Evolutionary conservation across 2,329 filamentous ascomycete species (phyloP), one percentile per base, ranked within the genome.

Genomic region (Neoarthrinium moseri): DNA sequence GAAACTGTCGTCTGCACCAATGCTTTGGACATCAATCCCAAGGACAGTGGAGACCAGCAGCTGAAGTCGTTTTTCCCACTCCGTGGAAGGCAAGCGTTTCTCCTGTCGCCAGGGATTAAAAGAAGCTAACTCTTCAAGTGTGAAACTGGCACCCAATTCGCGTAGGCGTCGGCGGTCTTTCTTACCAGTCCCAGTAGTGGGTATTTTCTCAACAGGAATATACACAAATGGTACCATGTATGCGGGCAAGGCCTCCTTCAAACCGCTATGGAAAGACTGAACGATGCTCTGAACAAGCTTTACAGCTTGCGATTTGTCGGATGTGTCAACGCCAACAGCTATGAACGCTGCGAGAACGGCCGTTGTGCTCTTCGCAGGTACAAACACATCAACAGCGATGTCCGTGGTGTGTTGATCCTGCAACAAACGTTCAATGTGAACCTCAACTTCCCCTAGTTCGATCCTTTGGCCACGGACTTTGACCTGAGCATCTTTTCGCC

Each of bases 1-100:
- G 46, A 66, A 64, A 41, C 59, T 56, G 38, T 61, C 51, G 10
- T 47, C 45, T 5, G 32, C 21, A 18, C 38, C 24, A 18, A 47
- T 43, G 17, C 12, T 27, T 11, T 21, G 26, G 5, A 22, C 29
- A n/a, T 38, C n/a, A 13, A 42, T 21, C 4, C 32, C 29, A 5
- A 47, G 45, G 8, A 47, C 33, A 1, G n/a, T 13, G 5, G 38
- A 17, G 38, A 38, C 43, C 1, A 47, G 22, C 15, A n/a, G 20
- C 30, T 43, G 38, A 4, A 47, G 38, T 6, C 13, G 29, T 15
- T 29, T 37, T 21, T 47, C 38, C 45, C 36, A 29, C 3, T n/a
- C 5, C 13, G 17, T 42, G 13, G 32, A 37, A 1, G 42, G 42
- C 15, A 29, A 12, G 11, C 34, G 22, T 12, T 13, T 32, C 4